These are phyloP conservation scores for Biancaea sappan DNA, from an alignment of 306 rosid genomes.

Conservation along the genomic window DNA sequence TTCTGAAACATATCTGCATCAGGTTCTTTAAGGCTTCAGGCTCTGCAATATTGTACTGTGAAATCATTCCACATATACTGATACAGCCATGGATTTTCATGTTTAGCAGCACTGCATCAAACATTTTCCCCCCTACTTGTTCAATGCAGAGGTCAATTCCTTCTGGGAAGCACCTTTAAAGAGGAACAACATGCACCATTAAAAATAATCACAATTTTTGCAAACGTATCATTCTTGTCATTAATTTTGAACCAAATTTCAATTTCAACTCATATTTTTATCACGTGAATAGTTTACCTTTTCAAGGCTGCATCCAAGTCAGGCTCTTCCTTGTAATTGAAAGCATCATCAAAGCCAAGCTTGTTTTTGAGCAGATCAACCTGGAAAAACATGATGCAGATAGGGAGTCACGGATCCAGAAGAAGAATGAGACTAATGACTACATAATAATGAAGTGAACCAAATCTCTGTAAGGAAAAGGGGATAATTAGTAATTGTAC, in stretches of 20 bases:
- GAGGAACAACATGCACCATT: background rate
- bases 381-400: slow-evolving; percentile 3
- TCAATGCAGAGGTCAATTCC: slow-evolving; percentile 47
- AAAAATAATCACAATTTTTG: too few relatives aligned
- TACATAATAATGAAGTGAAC: background rate
- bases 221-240: too few relatives aligned
- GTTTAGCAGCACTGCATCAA: slow-evolving; percentile 42
- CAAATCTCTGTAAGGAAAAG: slow-evolving; percentile 5
- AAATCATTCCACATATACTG: slow-evolving; percentile 40
- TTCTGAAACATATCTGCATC: slow-evolving; percentile 28
- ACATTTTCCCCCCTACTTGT: slow-evolving; percentile 45
- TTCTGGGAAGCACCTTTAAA: slow-evolving; percentile 34
- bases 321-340: slow-evolving; percentile 68
- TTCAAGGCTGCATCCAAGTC: slow-evolving; percentile 60
- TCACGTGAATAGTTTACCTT: too few relatives aligned
- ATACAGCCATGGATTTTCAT: slow-evolving; percentile 39
- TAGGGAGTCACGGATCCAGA: background rate
- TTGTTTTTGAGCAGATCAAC: slow-evolving; percentile 36
- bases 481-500: background rate
- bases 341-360: slow-evolving; percentile 52
- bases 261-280: too few relatives aligned
- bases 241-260: too few relatives aligned
- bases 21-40: slow-evolving; percentile 36
- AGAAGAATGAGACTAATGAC: background rate
- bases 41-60: slow-evolving; percentile 42